phyloP scores from a whole-genome alignment of 805 yeast species.

The Barnettozyma wickerhamii region DNA sequence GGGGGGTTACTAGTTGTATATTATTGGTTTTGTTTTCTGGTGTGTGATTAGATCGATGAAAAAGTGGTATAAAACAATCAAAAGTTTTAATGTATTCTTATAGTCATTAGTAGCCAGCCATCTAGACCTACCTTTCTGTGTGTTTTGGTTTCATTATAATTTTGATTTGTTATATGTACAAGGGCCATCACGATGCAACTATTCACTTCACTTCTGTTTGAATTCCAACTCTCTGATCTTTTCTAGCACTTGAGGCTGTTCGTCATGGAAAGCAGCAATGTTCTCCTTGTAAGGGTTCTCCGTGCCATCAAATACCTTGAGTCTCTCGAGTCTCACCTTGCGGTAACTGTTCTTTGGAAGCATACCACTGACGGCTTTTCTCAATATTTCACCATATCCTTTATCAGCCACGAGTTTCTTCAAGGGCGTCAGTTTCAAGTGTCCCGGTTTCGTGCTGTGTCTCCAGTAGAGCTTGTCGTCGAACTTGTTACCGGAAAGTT shows the following conservation, averaged over 20 bases:
- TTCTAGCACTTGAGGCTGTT: conserved; percentile 48
- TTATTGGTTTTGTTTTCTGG: not conserved
- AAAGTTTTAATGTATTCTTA: too few relatives aligned
- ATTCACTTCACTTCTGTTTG: conserved; percentile 5
- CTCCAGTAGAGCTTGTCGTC: conserved; percentile 80
- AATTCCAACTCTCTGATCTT: conserved; percentile 30
- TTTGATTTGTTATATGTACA: too few relatives aligned
- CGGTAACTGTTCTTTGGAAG: conserved; percentile 88
- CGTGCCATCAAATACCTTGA: conserved; percentile 84
- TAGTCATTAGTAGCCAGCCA: too few relatives aligned
- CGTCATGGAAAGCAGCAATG: conserved; percentile 80
- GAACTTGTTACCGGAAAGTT: conserved; percentile 82
- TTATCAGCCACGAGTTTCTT: conserved; percentile 65
- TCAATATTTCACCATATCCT: conserved; percentile 84
- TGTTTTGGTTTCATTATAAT: too few relatives aligned
- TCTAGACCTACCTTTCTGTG: too few relatives aligned
- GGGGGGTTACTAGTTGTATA: not conserved
- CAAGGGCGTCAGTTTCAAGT: conserved; percentile 80
- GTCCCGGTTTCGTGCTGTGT: conserved; percentile 89
- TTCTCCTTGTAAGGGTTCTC: conserved; percentile 84
- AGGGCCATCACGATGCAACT: not conserved
- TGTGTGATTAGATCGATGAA: too few relatives aligned
- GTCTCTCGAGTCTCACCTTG: conserved; percentile 71
- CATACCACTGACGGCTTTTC: conserved; percentile 93
- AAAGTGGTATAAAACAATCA: too few relatives aligned